A percentile compares a stretch with the other conserved stretches of the same genome.
Conservation (phyloP, 1,284 basidiomycete genomes). For the Pseudozyma thailandica region DNA sequence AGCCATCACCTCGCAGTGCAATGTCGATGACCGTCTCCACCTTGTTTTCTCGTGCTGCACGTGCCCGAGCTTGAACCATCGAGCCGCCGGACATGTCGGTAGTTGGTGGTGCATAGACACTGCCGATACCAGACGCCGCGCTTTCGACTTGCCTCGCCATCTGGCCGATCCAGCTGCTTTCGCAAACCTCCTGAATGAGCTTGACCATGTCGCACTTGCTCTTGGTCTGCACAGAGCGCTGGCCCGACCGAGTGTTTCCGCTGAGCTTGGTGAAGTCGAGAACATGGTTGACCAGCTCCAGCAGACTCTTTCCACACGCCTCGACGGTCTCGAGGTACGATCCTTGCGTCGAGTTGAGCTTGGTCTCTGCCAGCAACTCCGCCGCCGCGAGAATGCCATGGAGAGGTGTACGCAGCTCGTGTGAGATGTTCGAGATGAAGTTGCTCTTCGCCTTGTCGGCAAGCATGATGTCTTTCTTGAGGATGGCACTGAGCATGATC, state of each 20-base stretch:
- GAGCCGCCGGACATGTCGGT: constrained; percentile 3
- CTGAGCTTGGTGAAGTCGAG: constrained; percentile 95
- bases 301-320: constrained; percentile 70
- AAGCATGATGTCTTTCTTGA: constrained; percentile 90
- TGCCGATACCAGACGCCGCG: constrained; percentile 77
- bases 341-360: constrained; percentile 80
- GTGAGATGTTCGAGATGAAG: constrained; percentile 93
- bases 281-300: constrained; percentile 86
- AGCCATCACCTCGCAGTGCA: constrained; percentile 79
- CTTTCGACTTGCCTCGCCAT: constrained; percentile 76
- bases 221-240: constrained; percentile 31
- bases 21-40: constrained; percentile 92
- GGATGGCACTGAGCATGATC: constrained; percentile 90
- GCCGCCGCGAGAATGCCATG: constrained; percentile 83
- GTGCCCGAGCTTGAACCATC: constrained; percentile 34
- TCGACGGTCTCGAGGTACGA: constrained; percentile 83
- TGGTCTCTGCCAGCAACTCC: constrained; percentile 84
- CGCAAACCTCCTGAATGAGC: constrained; percentile 92
- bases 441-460: constrained; percentile 89
- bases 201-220: constrained; percentile 77
- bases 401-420: constrained; percentile 74
- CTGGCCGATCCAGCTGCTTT: constrained; percentile 94
- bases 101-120: constrained; percentile 81
- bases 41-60: constrained; percentile 64
- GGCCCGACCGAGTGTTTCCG: constrained; percentile 72